A percentile compares a stretch with the other conserved stretches of the same genome.
Conservation (phyloP, 2,329 filamentous ascomycete species). For the Aaosphaeria arxii region DNA sequence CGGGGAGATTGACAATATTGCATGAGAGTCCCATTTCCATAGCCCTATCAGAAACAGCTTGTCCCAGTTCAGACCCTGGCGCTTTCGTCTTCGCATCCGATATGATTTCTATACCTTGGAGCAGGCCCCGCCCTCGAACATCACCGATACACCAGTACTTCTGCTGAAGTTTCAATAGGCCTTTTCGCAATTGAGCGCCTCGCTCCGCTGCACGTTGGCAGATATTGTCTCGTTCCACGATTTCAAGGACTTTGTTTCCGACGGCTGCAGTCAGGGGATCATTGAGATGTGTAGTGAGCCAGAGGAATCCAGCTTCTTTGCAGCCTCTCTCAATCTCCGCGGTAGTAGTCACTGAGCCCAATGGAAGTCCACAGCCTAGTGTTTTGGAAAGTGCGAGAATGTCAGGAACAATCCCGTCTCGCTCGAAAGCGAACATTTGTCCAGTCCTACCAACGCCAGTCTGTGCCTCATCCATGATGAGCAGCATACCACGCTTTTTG, state of each 20-base stretch:
- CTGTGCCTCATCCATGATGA: slow-evolving; percentile 39
- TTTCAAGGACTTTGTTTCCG: slow-evolving; percentile 60
- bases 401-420: slow-evolving; percentile 48
- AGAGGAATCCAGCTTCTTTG: slow-evolving; percentile 51
- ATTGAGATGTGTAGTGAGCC: slow-evolving; percentile 62
- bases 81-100: slow-evolving; percentile 47
- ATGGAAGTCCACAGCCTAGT: slow-evolving; percentile 59
- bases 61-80: slow-evolving; percentile 48
- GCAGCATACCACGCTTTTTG: slow-evolving; percentile 27
- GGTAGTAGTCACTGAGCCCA: slow-evolving; percentile 53
- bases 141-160: slow-evolving; percentile 63
- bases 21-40: slow-evolving; percentile 21
- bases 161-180: slow-evolving; percentile 45
- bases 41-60: slow-evolving; percentile 8
- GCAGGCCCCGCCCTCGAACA: slow-evolving; percentile 57
- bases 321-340: slow-evolving; percentile 51
- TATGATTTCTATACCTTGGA: slow-evolving; percentile 60
- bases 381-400: slow-evolving; percentile 62
- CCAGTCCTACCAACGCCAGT: slow-evolving; percentile 34
- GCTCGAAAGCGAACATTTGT: slow-evolving; percentile 57
- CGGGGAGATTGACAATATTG: slow-evolving; percentile 22
- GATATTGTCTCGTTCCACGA: slow-evolving; percentile 56
- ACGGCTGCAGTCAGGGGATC: slow-evolving; percentile 61
- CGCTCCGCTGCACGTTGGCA: slow-evolving; percentile 44
- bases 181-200: slow-evolving; percentile 48